Conservation (phyloP, 2,329 filamentous ascomycete species). For the Fusarium bulbicola region DNA sequence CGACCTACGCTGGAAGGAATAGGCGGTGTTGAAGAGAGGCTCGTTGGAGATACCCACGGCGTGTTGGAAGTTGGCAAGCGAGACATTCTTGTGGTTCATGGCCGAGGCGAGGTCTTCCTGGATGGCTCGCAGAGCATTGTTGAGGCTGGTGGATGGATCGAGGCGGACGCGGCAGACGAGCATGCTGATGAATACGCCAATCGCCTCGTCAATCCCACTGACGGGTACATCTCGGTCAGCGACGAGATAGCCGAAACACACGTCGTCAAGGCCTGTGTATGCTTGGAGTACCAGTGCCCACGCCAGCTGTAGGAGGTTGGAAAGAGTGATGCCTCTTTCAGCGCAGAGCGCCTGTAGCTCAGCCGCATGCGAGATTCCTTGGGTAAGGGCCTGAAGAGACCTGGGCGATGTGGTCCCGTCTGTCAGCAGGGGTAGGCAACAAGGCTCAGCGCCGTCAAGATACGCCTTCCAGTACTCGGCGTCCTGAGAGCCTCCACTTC, state of each 20-base stretch:
- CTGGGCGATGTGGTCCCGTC: not conserved
- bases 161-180: slow-evolving; percentile 16
- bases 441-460: slow-evolving; percentile 1
- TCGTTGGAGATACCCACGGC: not conserved
- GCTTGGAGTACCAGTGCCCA: slow-evolving; percentile 29
- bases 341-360: slow-evolving; percentile 6
- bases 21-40: slow-evolving; percentile 35
- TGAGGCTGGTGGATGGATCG: not conserved
- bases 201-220: slow-evolving; percentile 1
- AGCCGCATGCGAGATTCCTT: not conserved
- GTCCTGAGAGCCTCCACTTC: not conserved
- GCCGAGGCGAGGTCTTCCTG: slow-evolving; percentile 3
- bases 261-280: slow-evolving; percentile 26
- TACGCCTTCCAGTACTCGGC: slow-evolving; percentile 22
- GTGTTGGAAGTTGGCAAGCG: slow-evolving; percentile 17
- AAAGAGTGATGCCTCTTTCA: slow-evolving; percentile 12
- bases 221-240: slow-evolving; percentile 14
- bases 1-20: slow-evolving; percentile 33
- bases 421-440: not conserved
- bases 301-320: slow-evolving; percentile 16
- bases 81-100: slow-evolving; percentile 15
- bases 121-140: not conserved
- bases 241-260: slow-evolving; percentile 22
- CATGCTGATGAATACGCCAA: slow-evolving; percentile 33
- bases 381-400: slow-evolving; percentile 7